Conservation (phyloP, 2,329 filamentous ascomycete genomes). For the Bipolaris oryzae region DNA sequence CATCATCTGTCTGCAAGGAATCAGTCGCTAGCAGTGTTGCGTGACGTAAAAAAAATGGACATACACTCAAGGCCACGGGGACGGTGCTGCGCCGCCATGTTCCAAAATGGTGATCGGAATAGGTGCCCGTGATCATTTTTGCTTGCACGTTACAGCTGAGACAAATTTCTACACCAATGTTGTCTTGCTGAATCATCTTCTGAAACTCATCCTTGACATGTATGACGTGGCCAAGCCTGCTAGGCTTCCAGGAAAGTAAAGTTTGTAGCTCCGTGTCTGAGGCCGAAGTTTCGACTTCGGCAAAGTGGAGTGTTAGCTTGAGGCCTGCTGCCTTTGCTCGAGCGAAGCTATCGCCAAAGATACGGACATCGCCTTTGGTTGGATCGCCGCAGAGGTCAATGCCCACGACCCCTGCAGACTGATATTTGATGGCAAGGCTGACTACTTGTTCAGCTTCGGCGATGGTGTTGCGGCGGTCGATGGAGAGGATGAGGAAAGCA, state of each 20-base stretch:
- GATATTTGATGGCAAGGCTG: conserved; percentile 64
- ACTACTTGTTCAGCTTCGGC: conserved; percentile 68
- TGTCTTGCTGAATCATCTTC: conserved; percentile 58
- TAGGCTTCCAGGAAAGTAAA: conserved; percentile 69
- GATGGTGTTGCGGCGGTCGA: conserved; percentile 69
- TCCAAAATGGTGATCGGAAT: conserved; percentile 75
- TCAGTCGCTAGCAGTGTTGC: conserved; percentile 17
- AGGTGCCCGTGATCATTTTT: conserved; percentile 70
- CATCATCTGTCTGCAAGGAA: conserved; percentile 72
- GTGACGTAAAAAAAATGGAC: conserved; percentile 47
- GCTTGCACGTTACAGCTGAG: conserved; percentile 81
- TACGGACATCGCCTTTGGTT: conserved; percentile 63
- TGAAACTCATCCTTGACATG: conserved; percentile 69
- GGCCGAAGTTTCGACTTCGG: conserved; percentile 66
- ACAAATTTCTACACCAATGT: conserved; percentile 75
- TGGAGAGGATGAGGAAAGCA: conserved; percentile 72
- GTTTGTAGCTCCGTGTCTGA: conserved; percentile 65
- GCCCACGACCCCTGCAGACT: conserved; percentile 66
- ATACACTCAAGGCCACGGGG: conserved; percentile 68
- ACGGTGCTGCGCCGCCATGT: conserved; percentile 67
- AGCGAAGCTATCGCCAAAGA: conserved; percentile 65
- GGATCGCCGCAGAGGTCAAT: conserved; percentile 83
- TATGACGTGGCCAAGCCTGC: conserved; percentile 79
- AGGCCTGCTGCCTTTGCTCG: conserved; percentile 63
- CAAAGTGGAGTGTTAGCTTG: conserved; percentile 77